Evolutionary conservation across 164 flowering plant species (phyloP), one percentile per base, ranked within the genome.

Genomic region (Warburgia ugandensis): DNA sequence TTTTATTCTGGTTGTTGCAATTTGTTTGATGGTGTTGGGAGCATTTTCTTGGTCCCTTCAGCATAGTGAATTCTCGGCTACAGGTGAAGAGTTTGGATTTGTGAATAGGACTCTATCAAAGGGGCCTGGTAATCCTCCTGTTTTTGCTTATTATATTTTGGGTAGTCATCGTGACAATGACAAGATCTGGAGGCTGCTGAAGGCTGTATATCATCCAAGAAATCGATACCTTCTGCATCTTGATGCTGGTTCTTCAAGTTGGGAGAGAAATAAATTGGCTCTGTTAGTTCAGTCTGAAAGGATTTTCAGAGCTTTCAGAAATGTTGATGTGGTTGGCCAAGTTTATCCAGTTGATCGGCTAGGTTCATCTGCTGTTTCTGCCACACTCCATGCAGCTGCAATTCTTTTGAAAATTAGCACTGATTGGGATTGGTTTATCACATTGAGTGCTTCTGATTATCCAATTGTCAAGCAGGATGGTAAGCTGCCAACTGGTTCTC

Each of bases 381-480:
- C 70, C 16, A 56, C 59, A 16, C 84, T 79, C 32, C 75, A 74
- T 59, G 84, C 72, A 13, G 72, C 75, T 4, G 76, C 84, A 0
- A 16, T 76, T 58, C 66, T 73, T 29, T 70, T 79, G 5, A 68
- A 50, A 54, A 17, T 68, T 5, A 65, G 60, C 33, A 71, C 77
- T 76, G 45, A 39, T 19, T 52, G 81, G 84, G 43, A 52, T 19
- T 52, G 55, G 55, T 74, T 76, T 45, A 60, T 75, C 51, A 55
- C 67, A 3, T 51, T 79, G 42, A 74, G 76, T 25, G 50, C 77
- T 39, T 63, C 76, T 1, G 84, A 79, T 46, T 76, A 79, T 59
- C 81, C 84, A 2, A 59, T 79, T 2, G 58, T 73, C 41, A 61
- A 68, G 47, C 84, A 76, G 42, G 84, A 79, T 59, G 84, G 84